Evolutionary conservation across 768 basidiomycete species (phyloP), one percentile per base, ranked within the genome.

Genomic region (Galerina sulciceps): DNA sequence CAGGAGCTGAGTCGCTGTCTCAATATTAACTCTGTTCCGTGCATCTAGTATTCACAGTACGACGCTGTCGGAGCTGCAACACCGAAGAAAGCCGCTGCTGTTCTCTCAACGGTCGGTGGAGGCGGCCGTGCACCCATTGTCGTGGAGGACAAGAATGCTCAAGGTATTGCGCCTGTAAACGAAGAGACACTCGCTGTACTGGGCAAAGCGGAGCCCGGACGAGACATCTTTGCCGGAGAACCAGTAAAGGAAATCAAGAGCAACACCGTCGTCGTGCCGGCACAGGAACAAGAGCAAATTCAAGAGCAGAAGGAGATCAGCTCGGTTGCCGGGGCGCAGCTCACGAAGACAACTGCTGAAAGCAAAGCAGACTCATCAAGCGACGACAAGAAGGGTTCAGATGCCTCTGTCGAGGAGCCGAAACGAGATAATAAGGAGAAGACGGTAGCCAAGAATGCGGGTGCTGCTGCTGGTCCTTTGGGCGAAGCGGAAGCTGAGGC

Each of bases 201-300:
- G 18, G 84, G 81, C 10, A 81, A 84, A 55, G 75, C 89, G 0
- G 91, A 91, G 64, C 92, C 93, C 0, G 92, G 93, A 0, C 79
- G 74, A 14, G 87, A 94, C 67, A 79, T 93, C 57, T 94, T 94
- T 65, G 89, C 79, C 0, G 81, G 78, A 31, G 74, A 79, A 35
- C 76, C 74, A 1, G 74, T 71, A 15, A 77, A 77, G 46, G 80
- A 84, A 6, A 67, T 76, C 46, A 83, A 82, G 73, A 89, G 87
- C 63, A 69, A 75, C 47, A 62, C 59, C 0, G 45, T 61, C 13
- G 58, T 55, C 11, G 62, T 55, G 20, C 60, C 57, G 11, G 51
- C 47, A 0, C 55, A 51, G n/a, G 60, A 65, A 10, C 49, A 48
- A 17, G 58, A 53, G 35, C 38, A 51, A 40, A 54, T 20, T 22